Base-by-base conservation (phyloP, 2,329 filamentous ascomycete genomes). In the Ceratocystis papillata region DNA sequence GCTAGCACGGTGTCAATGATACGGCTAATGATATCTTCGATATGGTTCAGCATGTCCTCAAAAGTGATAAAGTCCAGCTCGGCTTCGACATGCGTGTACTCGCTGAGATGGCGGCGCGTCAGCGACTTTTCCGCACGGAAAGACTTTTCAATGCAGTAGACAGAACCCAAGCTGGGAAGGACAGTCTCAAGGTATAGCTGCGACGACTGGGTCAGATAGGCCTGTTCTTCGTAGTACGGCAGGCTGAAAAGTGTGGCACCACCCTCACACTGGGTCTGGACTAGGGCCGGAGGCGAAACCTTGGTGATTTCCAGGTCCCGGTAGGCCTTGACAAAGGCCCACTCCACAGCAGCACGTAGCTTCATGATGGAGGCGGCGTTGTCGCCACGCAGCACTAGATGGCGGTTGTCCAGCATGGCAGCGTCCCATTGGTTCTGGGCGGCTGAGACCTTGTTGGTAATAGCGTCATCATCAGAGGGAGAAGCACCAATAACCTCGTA, bases 181-280 rank as follows among this genome's bases (percentile, higher is more conserved):
- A 87, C 90, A 41, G 94, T 99, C 81, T 99, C 94, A 67, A 99
- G 88, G 78, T 99, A 99, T 65, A 99, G 85, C 77, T 99, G 94
- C 44, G 90, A 96, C 2, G 92, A 96, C 78, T 99, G 94, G 3
- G 94, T 97, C 69, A 99, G 85, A 79, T 92, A 99, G 68, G 94
- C 89, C 71, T 87, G 83, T 77, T 96, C 89, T 71, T 86, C 87
- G 77, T 96, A 96, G 81, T 94, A 95, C 73, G 88, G 81, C 72
- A 96, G 88, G 68, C 84, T 85, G 83, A 96, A 97, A 46, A 97
- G 85, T 2, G 92, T 96, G 71, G 89, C 85, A 66, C 92, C 92
- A 70, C 92, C 92, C 78, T 97, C 92, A 73, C 96, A 89, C 78
- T 96, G 88, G 20, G 93, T 97, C 79, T 95, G 94, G 68, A 96